A percentile compares a stretch with the other conserved stretches of the same genome.
Conservation (phyloP, 768 basidiomycete genomes). For the Suillus alpinus region DNA sequence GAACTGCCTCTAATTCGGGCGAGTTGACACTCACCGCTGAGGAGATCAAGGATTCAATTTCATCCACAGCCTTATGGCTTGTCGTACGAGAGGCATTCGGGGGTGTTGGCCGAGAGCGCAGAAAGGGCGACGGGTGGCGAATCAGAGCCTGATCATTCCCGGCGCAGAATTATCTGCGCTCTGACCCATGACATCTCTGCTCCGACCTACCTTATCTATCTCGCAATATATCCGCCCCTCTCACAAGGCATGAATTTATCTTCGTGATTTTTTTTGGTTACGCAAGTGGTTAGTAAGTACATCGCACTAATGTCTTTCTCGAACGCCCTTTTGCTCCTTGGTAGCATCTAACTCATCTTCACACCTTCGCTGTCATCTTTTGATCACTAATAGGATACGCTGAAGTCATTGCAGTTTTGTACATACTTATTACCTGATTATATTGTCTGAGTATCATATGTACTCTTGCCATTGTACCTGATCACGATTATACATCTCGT, state of each 20-base stretch:
- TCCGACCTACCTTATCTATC: not conserved
- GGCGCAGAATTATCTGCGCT: not conserved
- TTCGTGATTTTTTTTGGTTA: not conserved
- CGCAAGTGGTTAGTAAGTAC: conserved; percentile 5
- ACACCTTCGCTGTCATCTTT: not conserved
- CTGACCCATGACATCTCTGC: not conserved
- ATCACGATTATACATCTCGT: not conserved
- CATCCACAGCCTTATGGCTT: conserved; percentile 86
- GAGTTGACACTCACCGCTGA: conserved; percentile 68
- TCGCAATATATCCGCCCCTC: conserved; percentile 15
- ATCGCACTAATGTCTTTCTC: conserved; percentile 16
- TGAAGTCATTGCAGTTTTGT: conserved; percentile 4
- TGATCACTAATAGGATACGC: not conserved
- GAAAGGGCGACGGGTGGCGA: conserved; percentile 80
- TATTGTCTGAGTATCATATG: not conserved
- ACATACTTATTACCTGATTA: conserved; percentile 4
- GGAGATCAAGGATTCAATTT: conserved; percentile 91
- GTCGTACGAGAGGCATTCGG: conserved; percentile 92
- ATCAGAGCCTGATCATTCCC: conserved; percentile 49
- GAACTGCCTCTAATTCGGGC: conserved; percentile 22
- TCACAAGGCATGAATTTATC: conserved; percentile 12
- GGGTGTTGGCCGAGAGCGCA: conserved; percentile 74
- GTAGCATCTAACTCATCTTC: not conserved
- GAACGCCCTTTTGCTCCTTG: conserved; percentile 5
- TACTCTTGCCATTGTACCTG: conserved; percentile 5